Conservation (phyloP, 768 basidiomycete genomes). For the Boletus coccyginus region DNA sequence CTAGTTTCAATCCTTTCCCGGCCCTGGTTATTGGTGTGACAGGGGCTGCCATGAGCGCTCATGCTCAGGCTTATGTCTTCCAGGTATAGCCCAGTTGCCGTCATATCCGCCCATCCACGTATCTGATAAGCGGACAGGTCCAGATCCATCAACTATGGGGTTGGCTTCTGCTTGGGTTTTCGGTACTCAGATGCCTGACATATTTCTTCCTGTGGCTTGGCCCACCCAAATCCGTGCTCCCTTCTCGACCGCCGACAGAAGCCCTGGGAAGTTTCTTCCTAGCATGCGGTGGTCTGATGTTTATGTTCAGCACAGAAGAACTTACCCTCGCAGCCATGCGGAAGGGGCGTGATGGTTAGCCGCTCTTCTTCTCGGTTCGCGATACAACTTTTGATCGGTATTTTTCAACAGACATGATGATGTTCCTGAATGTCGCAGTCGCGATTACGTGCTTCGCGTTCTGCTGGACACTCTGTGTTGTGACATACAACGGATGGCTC, state of each 20-base stretch:
- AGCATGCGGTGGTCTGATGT: slow-evolving; percentile 83
- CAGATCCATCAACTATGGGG: slow-evolving; percentile 94
- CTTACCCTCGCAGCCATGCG: slow-evolving; percentile 90
- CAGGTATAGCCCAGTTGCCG: slow-evolving; percentile 43
- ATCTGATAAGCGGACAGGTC: slow-evolving; percentile 45
- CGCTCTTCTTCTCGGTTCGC: background rate
- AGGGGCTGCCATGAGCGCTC: slow-evolving; percentile 91
- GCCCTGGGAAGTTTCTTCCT: slow-evolving; percentile 84
- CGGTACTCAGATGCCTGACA: slow-evolving; percentile 78
- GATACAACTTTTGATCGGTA: slow-evolving; percentile 3
- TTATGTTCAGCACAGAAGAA: slow-evolving; percentile 90
- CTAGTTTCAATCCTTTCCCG: slow-evolving; percentile 89
- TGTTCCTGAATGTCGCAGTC: slow-evolving; percentile 84
- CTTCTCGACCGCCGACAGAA: slow-evolving; percentile 92
- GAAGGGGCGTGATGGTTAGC: slow-evolving; percentile 75
- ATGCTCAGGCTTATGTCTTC: slow-evolving; percentile 88
- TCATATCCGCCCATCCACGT: background rate
- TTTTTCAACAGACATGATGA: slow-evolving; percentile 65
- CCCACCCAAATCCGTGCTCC: slow-evolving; percentile 80
- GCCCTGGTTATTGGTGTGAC: slow-evolving; percentile 93
- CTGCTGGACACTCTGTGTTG: slow-evolving; percentile 75
- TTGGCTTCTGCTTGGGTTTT: slow-evolving; percentile 73
- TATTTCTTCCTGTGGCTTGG: slow-evolving; percentile 94
- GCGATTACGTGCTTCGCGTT: slow-evolving; percentile 85
- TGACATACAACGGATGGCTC: slow-evolving; percentile 82